Evolutionary conservation across 1,284 basidiomycete species (phyloP).

Genomic region (Lignosus rhinocerotis): DNA sequence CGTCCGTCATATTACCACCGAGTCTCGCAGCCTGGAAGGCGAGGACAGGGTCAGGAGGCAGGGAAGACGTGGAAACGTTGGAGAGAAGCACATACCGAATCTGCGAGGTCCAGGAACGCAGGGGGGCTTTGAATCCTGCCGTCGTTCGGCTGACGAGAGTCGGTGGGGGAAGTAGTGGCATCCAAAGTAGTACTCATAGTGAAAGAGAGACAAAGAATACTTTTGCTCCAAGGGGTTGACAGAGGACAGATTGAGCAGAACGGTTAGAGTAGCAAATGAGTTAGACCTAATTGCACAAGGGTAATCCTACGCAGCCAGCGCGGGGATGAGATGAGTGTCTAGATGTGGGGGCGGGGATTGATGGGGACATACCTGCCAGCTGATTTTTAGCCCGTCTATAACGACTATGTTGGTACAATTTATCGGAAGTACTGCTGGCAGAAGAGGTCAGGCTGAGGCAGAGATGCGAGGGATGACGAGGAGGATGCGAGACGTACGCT

Average conservation of each 20-base stretch:
- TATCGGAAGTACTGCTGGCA: conserved; percentile 43
- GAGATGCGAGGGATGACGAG: conserved; percentile 23
- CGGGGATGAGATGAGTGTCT: conserved; percentile 9
- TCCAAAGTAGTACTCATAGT: conserved; percentile 71
- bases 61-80: conserved; percentile 16
- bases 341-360: conserved; percentile 19
- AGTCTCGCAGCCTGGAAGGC: conserved; percentile 68
- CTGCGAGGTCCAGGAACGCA: conserved; percentile 86
- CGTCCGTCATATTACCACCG: conserved; percentile 80
- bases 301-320: conserved; percentile 45
- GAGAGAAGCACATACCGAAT: conserved; percentile 63
- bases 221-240: conserved; percentile 56
- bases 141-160: conserved; percentile 64
- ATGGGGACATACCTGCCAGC: conserved; percentile 56
- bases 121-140: conserved; percentile 82
- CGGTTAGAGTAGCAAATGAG: conserved; percentile 51
- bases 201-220: conserved; percentile 45
- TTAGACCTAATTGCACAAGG: conserved; percentile 69
- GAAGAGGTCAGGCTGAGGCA: conserved; percentile 10
- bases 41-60: conserved; percentile 19
- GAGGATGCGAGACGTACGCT: conserved; percentile 27
- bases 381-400: conserved; percentile 76
- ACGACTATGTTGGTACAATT: conserved; percentile 74
- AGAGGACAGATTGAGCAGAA: conserved; percentile 55
- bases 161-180: conserved; percentile 66